These are phyloP conservation scores for Carnegiea gigantea DNA, from an alignment of 179 eudicot species.

Conservation along the genomic window DNA sequence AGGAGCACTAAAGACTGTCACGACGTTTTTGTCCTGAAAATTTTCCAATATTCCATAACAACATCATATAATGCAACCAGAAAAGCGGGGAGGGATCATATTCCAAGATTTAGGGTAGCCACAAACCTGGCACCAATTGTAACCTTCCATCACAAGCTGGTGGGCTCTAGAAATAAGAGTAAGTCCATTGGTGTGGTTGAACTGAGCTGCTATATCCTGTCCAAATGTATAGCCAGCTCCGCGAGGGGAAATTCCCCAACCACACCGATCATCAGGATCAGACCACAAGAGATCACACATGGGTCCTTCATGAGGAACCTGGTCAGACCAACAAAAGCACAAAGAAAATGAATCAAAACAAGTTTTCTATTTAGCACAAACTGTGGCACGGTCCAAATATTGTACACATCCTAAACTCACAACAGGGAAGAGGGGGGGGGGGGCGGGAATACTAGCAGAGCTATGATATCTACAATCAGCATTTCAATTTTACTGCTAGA, in stretches of 20 bases:
- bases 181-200: constrained; percentile 93
- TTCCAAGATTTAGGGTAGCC: neutral
- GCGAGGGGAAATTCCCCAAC: constrained; percentile 98
- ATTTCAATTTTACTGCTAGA: neutral
- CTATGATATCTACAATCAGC: neutral
- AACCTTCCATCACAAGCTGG: constrained; percentile 98
- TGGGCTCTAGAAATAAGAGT: constrained; percentile 86
- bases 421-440: neutral
- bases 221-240: constrained; percentile 97
- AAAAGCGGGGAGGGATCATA: neutral
- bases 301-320: constrained; percentile 99
- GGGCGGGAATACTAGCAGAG: neutral
- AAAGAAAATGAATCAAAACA: neutral
- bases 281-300: constrained; percentile 98
- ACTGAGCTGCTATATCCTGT: constrained; percentile 71
- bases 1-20: constrained; percentile 96
- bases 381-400: neutral
- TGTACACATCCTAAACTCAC: neutral
- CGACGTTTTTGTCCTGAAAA: constrained; percentile 82
- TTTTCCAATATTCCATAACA: neutral
- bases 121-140: constrained; percentile 93
- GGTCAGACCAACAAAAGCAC: constrained; percentile 8
- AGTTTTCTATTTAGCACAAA: neutral
- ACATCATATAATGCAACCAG: neutral
- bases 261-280: constrained; percentile 94